phyloP scores from a whole-genome alignment of 1,284 basidiomycete species.

The Sanghuangporus weigelae region DNA sequence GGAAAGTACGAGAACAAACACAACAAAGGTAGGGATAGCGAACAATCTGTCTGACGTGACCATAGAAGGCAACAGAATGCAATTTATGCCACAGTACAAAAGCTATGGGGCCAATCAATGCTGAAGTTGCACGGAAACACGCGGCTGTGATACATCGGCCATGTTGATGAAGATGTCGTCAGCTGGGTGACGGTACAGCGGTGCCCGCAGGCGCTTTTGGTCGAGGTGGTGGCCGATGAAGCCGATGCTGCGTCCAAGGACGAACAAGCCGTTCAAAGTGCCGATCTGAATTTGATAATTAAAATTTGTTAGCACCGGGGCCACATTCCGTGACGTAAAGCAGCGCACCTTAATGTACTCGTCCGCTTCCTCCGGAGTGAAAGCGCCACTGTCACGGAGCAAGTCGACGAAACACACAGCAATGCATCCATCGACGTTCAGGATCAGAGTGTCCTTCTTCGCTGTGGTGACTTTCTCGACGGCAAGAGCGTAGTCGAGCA shows the following conservation, averaged over 20 bases:
- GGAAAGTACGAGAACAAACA: not conserved
- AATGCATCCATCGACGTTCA: constrained; percentile 97
- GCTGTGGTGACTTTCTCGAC: constrained; percentile 97
- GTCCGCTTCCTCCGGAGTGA: constrained; percentile 93
- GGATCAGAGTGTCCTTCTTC: constrained; percentile 96
- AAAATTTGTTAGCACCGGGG: constrained; percentile 1
- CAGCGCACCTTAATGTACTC: constrained; percentile 83
- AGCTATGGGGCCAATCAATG: not conserved
- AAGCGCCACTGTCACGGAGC: constrained; percentile 88
- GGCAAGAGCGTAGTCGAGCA: constrained; percentile 97
- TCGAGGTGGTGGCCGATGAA: constrained; percentile 95
- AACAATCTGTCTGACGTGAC: not conserved
- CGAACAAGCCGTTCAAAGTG: constrained; percentile 94
- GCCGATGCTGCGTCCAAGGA: constrained; percentile 94
- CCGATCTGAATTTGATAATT: constrained; percentile 50
- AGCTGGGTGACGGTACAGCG: constrained; percentile 87
- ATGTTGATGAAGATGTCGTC: constrained; percentile 87
- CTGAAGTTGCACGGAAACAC: constrained; percentile 61
- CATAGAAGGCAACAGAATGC: not conserved
- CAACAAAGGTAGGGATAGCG: not conserved
- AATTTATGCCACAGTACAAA: not conserved
- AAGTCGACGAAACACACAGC: constrained; percentile 98
- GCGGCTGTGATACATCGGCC: constrained; percentile 73
- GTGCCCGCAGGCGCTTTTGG: constrained; percentile 91
- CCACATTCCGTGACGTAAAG: not conserved